Percentiles rank a stretch among this genome's conserved stretches.
These are phyloP conservation scores for Scolecobasidium constrictum DNA, from an alignment of 2,329 filamentous ascomycete genomes.

Conservation along the genomic window DNA sequence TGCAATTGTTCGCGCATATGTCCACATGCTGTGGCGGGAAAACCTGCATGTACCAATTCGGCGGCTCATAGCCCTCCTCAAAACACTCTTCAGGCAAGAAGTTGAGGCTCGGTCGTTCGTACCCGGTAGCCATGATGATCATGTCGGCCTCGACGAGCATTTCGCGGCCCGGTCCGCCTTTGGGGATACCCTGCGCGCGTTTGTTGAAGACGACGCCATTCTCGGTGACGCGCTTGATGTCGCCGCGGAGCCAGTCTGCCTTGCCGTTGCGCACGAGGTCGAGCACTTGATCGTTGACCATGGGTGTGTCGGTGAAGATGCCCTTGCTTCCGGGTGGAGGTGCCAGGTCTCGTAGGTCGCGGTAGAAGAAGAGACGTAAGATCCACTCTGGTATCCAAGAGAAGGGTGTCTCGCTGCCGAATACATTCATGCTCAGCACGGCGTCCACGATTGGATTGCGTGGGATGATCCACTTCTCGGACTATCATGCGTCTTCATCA, in stretches of 20 bases:
- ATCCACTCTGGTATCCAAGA: constrained; percentile 71
- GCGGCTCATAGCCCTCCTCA: constrained; percentile 60
- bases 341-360: constrained; percentile 64
- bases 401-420: constrained; percentile 64
- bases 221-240: constrained; percentile 57
- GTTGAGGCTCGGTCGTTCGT: constrained; percentile 57
- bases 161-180: constrained; percentile 60
- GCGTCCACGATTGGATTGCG: constrained; percentile 65
- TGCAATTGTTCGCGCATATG: constrained; percentile 74
- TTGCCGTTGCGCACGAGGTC: constrained; percentile 59
- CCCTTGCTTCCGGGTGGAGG: constrained; percentile 49
- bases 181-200: constrained; percentile 59
- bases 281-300: constrained; percentile 78
- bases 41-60: constrained; percentile 82
- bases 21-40: constrained; percentile 67
- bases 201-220: constrained; percentile 60
- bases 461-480: constrained; percentile 81
- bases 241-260: constrained; percentile 71
- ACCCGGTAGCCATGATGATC: constrained; percentile 76
- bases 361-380: constrained; percentile 70
- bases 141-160: constrained; percentile 61
- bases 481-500: constrained; percentile 20
- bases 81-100: constrained; percentile 70
- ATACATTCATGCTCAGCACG: constrained; percentile 65
- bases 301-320: constrained; percentile 74